Base-by-base conservation (phyloP, 306 rosid genomes). In the Medicago lupulina region DNA sequence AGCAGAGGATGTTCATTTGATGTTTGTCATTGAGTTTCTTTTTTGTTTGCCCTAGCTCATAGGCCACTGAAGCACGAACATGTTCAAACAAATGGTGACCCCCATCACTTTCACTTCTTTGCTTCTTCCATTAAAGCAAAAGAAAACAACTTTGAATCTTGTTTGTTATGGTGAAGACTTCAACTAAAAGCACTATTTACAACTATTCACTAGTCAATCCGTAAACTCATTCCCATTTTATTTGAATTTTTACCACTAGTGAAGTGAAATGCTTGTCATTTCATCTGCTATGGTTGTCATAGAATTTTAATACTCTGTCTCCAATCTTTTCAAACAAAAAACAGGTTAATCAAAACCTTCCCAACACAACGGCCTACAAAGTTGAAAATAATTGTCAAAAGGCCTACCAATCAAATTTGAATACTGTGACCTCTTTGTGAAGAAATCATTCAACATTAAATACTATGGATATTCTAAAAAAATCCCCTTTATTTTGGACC, bases 161-260 rank as follows among this genome's bases (percentile, higher is more conserved):
- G 66, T 25, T 60, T 25, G 66, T 25, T 60, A 60, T 28, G 9
- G 41, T 60, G 71, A 66, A 19, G 18, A 41, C 31, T 0, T 34
- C 38, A 66, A 14, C 53, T 5, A 66, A 66, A 66, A 19, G 8
- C 71, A 66, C 6, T 40, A 28, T 18, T 19, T 66, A 66, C 25
- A 66, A 67, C 55, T 43, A 67, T 28, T 67, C 73, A 67, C 57
- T 19, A 18, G 40, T 67, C 61, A 36, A 9, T 36, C 14, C 5
- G 5, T 16, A 4, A 36, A 36, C 11, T 61, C 21, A 31, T 28
- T 31, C n/a, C n/a, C n/a, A 6, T 55, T 54, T n/a, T 59, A 25
- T 59, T 59, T 57, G 36, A 21, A 57, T 14, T 21, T 10, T 58
- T 62, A 62, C 46, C 21, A 60, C 9, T 28, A 28, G 31, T 28